Percentiles rank a stretch among this genome's conserved stretches.
These are phyloP conservation scores for Rostrohypoxylon terebratum DNA, from an alignment of 495 filamentous ascomycete genomes.

Conservation along the genomic window DNA sequence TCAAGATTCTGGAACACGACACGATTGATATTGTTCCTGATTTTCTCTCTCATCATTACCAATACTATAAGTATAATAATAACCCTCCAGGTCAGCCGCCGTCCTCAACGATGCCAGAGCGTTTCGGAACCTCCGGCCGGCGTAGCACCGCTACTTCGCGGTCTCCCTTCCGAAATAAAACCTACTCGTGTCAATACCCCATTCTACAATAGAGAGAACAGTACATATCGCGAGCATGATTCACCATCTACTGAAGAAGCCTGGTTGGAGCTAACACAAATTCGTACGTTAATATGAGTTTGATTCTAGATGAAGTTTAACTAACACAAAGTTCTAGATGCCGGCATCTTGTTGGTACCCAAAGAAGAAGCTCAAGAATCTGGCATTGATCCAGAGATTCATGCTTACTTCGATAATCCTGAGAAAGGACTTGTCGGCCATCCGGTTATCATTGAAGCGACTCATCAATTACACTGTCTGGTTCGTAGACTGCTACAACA, in stretches of 20 bases:
- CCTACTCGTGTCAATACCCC: constrained; percentile 22
- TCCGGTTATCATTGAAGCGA: constrained; percentile 34
- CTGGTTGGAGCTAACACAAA: constrained; percentile 31
- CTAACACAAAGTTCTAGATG: constrained; percentile 19
- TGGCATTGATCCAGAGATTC: constrained; percentile 26
- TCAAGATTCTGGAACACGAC: not conserved
- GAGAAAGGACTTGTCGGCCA: constrained; percentile 32
- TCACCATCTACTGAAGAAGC: constrained; percentile 30
- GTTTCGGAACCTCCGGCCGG: constrained; percentile 27
- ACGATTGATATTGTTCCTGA: constrained; percentile 6
- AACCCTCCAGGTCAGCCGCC: not conserved
- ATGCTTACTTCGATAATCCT: constrained; percentile 35
- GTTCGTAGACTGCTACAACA: not conserved
- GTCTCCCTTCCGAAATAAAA: constrained; percentile 7
- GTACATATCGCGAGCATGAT: constrained; percentile 30
- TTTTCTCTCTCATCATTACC: constrained; percentile 11
- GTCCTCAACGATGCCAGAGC: constrained; percentile 12
- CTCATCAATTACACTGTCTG: constrained; percentile 35
- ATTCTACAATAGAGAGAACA: constrained; percentile 32
- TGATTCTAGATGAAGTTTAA: not conserved
- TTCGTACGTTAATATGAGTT: constrained; percentile 9
- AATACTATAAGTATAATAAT: constrained; percentile 16
- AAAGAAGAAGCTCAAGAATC: constrained; percentile 32
- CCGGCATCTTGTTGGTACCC: constrained; percentile 27
- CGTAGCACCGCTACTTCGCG: constrained; percentile 19